These are phyloP conservation scores for Pseudogymnoascus sp. DNA, from an alignment of 2,329 filamentous ascomycete species.

Conservation along the genomic window DNA sequence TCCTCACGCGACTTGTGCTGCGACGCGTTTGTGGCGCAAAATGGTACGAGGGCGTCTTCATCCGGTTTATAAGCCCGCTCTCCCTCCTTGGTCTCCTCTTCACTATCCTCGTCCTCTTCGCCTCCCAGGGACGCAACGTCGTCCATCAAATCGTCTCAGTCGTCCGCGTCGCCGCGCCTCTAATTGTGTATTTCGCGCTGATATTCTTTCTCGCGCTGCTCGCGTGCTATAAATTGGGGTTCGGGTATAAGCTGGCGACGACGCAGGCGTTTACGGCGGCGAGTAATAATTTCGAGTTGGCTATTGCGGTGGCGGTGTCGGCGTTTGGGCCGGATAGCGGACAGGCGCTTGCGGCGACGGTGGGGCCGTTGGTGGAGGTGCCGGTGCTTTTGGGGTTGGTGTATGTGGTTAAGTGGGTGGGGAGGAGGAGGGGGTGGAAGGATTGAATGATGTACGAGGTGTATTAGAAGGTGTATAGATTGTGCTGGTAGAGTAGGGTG, in stretches of 20 bases:
- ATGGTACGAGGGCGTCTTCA: conserved; percentile 61
- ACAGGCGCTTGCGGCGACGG: conserved; percentile 72
- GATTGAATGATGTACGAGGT: conserved; percentile 14
- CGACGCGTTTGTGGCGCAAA: conserved; percentile 37
- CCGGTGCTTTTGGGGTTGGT: conserved; percentile 71
- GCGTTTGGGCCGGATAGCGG: conserved; percentile 70
- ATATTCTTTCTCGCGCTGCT: conserved; percentile 65
- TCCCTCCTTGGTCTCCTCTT: conserved; percentile 57
- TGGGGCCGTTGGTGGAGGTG: conserved; percentile 80
- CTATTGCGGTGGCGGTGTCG: conserved; percentile 76
- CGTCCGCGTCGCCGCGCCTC: conserved; percentile 67
- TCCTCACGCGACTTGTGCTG: conserved; percentile 34
- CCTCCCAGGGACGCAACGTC: conserved; percentile 66
- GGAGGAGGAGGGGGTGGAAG: conserved; percentile 33
- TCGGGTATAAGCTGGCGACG: conserved; percentile 58
- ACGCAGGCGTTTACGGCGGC: conserved; percentile 85
- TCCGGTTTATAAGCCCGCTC: conserved; percentile 39
- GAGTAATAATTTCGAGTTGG: conserved; percentile 89
- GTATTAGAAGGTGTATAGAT: neutral
- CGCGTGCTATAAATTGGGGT: conserved; percentile 47
- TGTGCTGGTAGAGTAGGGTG: neutral
- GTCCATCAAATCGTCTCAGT: conserved; percentile 79
- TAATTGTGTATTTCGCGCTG: conserved; percentile 70
- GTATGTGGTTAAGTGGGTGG: conserved; percentile 58
- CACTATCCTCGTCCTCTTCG: conserved; percentile 80